Evolutionary conservation across 2,329 filamentous ascomycete species (phyloP).

Genomic region (Didymella sp.): DNA sequence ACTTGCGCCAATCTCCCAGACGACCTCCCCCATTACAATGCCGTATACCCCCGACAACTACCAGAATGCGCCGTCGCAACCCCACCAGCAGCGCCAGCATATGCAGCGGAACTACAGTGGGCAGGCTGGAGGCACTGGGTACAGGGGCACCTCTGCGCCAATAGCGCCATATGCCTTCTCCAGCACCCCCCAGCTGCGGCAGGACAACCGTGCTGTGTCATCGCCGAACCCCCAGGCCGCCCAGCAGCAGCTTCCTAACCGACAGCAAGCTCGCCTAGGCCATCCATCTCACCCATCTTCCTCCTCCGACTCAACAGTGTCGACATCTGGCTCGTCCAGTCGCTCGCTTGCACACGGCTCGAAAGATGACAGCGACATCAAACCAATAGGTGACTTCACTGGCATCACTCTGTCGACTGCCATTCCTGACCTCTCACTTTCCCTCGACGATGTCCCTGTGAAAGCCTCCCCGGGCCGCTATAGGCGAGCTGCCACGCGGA

Average conservation of each 20-base stretch:
- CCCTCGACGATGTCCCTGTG: constrained; percentile 61
- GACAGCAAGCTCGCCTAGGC: constrained; percentile 39
- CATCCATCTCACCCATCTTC: constrained; percentile 51
- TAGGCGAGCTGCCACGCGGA: constrained; percentile 68
- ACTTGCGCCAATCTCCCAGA: constrained; percentile 58
- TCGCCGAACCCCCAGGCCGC: constrained; percentile 56
- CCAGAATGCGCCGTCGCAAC: constrained; percentile 48
- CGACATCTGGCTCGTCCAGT: constrained; percentile 59
- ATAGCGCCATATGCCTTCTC: constrained; percentile 61
- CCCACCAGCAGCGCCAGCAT: constrained; percentile 41
- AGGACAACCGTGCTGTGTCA: constrained; percentile 63
- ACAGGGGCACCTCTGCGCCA: constrained; percentile 54
- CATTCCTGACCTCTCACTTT: constrained; percentile 63
- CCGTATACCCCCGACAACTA: constrained; percentile 59
- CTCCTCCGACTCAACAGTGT: constrained; percentile 53
- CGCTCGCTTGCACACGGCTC: constrained; percentile 54
- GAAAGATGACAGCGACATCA: constrained; percentile 59
- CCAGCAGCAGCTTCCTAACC: constrained; percentile 39
- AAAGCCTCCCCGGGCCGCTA: constrained; percentile 85
- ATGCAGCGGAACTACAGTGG: constrained; percentile 54
- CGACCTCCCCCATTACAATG: constrained; percentile 58
- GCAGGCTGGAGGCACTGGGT: constrained; percentile 48
- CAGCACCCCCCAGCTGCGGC: constrained; percentile 61
- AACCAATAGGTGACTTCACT: constrained; percentile 50
- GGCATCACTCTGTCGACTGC: constrained; percentile 59